Conservation (phyloP, 2,329 filamentous ascomycete genomes). For the Sporothrix sp. region DNA sequence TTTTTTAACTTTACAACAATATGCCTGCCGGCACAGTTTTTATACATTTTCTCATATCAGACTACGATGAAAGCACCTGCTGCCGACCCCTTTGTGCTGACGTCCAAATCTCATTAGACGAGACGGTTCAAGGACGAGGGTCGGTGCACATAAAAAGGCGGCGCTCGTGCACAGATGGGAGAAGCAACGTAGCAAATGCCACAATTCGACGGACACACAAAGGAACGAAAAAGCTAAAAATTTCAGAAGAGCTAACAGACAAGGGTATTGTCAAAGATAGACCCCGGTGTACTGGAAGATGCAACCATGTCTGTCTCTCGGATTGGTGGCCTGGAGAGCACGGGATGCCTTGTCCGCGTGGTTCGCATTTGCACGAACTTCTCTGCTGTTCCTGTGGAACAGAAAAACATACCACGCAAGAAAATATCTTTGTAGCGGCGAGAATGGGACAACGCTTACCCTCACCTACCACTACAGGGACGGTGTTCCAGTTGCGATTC, state of each 20-base stretch:
- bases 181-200: slow-evolving; percentile 1
- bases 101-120: not conserved
- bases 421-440: not conserved
- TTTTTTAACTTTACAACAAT: no score
- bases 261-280: not conserved
- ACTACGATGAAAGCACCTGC: no score
- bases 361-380: not conserved
- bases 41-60: no score
- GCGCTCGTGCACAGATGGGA: not conserved
- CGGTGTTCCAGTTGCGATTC: no score
- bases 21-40: no score
- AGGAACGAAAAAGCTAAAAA: no score
- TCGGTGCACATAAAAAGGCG: not conserved
- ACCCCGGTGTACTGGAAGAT: not conserved
- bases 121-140: no score
- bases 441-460: not conserved
- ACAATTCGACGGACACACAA: not conserved
- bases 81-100: not conserved
- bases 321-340: not conserved
- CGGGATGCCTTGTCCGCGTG: not conserved
- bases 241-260: not conserved
- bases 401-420: not conserved
- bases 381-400: not conserved
- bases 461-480: no score
- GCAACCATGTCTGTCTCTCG: not conserved